Evolutionary conservation across 805 yeast species (phyloP), one percentile per base, ranked within the genome.

Genomic region (Candida insectalens): DNA sequence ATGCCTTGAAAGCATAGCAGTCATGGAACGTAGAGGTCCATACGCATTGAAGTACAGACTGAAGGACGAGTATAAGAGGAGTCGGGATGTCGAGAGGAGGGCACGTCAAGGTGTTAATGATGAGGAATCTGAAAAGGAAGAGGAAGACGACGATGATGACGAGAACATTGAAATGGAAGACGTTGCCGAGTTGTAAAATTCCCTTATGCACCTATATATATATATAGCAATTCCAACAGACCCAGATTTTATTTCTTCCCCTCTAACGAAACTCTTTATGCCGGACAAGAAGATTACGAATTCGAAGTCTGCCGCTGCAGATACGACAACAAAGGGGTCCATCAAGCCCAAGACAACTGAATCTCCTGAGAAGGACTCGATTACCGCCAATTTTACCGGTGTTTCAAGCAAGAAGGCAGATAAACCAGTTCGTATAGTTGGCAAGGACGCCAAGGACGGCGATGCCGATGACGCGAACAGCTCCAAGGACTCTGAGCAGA

Each of bases 11-110:
- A 74, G 81, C 31, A 84, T 92, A 50, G 97, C 97, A 1, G 70
- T 74, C 21, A 68, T 92, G 51, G 88, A 83, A 47, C 87, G 89
- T 55, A 85, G 85, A 53, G 98, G 98, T 12, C 96, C 98, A 2
- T 89, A 89, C 54, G 94, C 96, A 1, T 70, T 87, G 53, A 88
- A 83, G 59, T 92, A 88, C 59, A 79, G 87, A 38, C 65, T 92
- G 50, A 83, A 82, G 60, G 92, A 85, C 13, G 97, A 92, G 59
- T 92, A 82, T 59, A 84, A 79, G 62, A 77, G 74, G 47, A 67
- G 84, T 50, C 60, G 77, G 50, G 94, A 82, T 45, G 83, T 77
- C 16, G 89, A 81, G 55, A 69, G 84, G 54, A 79, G 78, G 15
- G 83, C 70, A 3, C 69, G 71, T 31, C 62, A 41, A 23, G 52